Evolutionary conservation across 371 early-diverging fungal species (phyloP).

Genomic region (Mucor lusitanicus): DNA sequence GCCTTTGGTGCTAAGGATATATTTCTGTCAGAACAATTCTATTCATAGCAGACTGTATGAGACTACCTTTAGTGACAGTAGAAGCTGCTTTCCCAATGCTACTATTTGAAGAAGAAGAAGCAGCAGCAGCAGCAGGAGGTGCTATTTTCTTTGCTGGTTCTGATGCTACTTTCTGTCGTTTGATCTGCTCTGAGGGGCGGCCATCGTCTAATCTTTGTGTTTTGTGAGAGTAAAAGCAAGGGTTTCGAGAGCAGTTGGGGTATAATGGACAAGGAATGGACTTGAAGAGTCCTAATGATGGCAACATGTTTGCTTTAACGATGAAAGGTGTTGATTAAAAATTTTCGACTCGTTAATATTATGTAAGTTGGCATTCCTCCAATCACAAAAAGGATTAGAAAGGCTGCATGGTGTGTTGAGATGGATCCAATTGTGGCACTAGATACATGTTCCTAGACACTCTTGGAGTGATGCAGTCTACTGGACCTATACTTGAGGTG

Average conservation of each 20-base stretch:
- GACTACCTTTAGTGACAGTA: neutral
- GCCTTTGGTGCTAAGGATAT: neutral
- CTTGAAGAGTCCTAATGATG: constrained; percentile 37
- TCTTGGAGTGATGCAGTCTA: too few species aligned
- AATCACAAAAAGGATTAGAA: too few species aligned
- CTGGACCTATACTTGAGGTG: too few species aligned
- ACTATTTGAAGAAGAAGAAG: neutral
- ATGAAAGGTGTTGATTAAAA: neutral
- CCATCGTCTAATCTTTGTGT: neutral
- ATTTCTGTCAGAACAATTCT: neutral
- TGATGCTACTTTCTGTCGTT: constrained; percentile 8
- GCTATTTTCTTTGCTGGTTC: neutral
- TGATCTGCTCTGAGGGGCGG: neutral
- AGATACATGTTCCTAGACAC: too few species aligned
- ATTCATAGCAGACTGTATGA: neutral
- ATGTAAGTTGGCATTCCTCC: neutral
- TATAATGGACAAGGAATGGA: constrained; percentile 35
- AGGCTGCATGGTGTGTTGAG: too few species aligned
- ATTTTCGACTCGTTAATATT: neutral
- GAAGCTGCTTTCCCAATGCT: neutral
- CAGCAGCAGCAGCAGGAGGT: too few species aligned
- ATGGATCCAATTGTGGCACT: too few species aligned
- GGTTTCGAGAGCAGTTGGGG: constrained; percentile 31
- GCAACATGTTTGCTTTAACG: constrained; percentile 27
- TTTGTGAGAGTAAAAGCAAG: constrained; percentile 38